These are phyloP conservation scores for Crithidia acanthocephali DNA, from an alignment of 208 protist genomes.

Conservation along the genomic window DNA sequence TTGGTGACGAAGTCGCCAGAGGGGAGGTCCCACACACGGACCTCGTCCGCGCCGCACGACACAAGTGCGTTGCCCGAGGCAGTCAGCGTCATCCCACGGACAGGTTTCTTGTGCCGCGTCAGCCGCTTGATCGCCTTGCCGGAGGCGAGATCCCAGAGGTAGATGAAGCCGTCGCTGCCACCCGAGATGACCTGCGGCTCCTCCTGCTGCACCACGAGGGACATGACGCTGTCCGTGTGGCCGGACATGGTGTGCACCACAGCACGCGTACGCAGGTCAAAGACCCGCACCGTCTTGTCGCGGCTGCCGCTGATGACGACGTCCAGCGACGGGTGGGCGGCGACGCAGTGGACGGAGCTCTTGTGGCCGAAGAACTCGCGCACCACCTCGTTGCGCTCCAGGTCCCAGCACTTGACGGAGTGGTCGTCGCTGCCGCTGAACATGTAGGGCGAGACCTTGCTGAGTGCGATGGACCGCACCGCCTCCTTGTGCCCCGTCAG, in stretches of 20 bases:
- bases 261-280: constrained; percentile 88
- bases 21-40: constrained; percentile 98
- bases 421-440: constrained; percentile 99
- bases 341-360: constrained; percentile 92
- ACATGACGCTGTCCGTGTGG: constrained; percentile 95
- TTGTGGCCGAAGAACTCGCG: constrained; percentile 98
- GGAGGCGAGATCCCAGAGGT: constrained; percentile 93
- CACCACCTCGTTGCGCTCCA: constrained; percentile 96
- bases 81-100: constrained; percentile 93
- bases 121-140: constrained; percentile 77
- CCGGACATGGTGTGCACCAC: constrained; percentile 91
- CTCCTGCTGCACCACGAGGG: constrained; percentile 84
- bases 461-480: constrained; percentile 91
- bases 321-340: constrained; percentile 97
- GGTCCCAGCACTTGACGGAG: constrained; percentile 99
- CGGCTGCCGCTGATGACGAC: constrained; percentile 98
- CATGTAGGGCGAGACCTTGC: constrained; percentile 96
- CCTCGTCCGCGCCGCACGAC: constrained; percentile 95
- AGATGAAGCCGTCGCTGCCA: constrained; percentile 93
- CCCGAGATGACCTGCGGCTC: constrained; percentile 96
- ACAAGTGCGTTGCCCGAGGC: constrained; percentile 93
- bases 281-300: constrained; percentile 95
- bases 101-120: constrained; percentile 99
- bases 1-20: constrained; percentile 96
- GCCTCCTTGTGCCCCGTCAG: constrained; percentile 98